Base-by-base conservation (phyloP, 1,284 basidiomycete genomes). In the Ganoderma lucidum region DNA sequence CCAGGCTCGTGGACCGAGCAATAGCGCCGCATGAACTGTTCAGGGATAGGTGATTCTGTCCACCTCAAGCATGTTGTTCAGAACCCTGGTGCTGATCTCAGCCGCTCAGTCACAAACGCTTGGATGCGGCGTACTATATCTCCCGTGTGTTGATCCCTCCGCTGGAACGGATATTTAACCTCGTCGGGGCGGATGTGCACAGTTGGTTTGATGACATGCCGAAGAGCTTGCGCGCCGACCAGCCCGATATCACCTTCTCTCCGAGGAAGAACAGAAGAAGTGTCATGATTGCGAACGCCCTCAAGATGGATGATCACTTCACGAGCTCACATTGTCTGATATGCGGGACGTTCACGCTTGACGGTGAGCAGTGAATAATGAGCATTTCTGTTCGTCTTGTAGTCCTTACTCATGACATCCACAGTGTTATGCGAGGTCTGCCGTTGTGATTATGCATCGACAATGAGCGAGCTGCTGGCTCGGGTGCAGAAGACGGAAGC, bases 81-180 rank as follows among this genome's bases (percentile, higher is more conserved):
- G 75, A 14, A 64, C 48, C 9, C 56, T 70, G 30, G 39, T 15
- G 19, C 39, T 61, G 39, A 61, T 15, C 12, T 5, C 39, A 17
- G 37, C 42, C n/a, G 48, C 48, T 10, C 75, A 93, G 90, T 55
- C 82, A 87, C 51, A 82, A 91, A 55, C 88, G 88, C 14, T 85
- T 97, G 35, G 95, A 98, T 78, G 91, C 91, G 3, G 80, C 86
- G n/a, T 98, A 99, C 81, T 99, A 99, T 79, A 98, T 99, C 75
- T 88, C 88, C 1, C 86, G 90, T 62, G 90, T 96, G 23, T 86
- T 99, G 62, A 94, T 99, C 63, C 96, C 96, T 4, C 96, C 97
- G 0, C 79, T 99, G 69, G 92, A 93, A 70, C 88, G 97, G 45
- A 90, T 99, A 58, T 96, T 99, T 83, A 96, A 94, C 76, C 88